These are phyloP conservation scores for Ustilago trichophora DNA, from an alignment of 1,284 basidiomycete species.

Conservation along the genomic window DNA sequence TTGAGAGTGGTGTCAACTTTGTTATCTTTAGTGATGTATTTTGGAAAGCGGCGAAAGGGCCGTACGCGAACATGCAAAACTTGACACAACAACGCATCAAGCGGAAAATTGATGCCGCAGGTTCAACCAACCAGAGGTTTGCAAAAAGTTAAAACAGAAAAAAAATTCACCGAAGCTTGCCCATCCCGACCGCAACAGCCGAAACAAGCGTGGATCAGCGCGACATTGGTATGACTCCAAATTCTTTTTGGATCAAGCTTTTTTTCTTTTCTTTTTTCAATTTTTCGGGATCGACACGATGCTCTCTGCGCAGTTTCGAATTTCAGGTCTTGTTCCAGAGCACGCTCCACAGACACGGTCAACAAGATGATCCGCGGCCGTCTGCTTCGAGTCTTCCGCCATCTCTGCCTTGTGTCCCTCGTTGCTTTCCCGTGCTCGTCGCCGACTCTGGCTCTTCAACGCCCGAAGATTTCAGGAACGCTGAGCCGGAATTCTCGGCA, in stretches of 20 bases:
- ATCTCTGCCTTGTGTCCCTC: no score
- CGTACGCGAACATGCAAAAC: no score
- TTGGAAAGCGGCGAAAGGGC: no score
- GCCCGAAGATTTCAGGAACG: background rate
- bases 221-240: no score
- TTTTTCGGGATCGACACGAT: background rate
- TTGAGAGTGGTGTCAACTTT: no score
- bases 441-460: no score
- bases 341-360: no score
- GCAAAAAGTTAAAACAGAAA: background rate
- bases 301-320: constrained; percentile 6
- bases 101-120: constrained; percentile 4
- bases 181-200: constrained; percentile 5
- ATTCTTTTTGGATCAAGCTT: constrained; percentile 4
- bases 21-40: no score
- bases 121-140: constrained; percentile 1
- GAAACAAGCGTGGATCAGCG: background rate
- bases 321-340: background rate
- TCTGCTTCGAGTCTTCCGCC: no score
- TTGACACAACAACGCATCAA: no score
- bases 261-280: background rate
- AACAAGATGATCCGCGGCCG: no score
- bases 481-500: background rate
- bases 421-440: no score
- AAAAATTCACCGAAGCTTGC: constrained; percentile 13